Evolutionary conservation across 1,284 basidiomycete species (phyloP).

Genomic region (Sanghuangporus sanghuang): DNA sequence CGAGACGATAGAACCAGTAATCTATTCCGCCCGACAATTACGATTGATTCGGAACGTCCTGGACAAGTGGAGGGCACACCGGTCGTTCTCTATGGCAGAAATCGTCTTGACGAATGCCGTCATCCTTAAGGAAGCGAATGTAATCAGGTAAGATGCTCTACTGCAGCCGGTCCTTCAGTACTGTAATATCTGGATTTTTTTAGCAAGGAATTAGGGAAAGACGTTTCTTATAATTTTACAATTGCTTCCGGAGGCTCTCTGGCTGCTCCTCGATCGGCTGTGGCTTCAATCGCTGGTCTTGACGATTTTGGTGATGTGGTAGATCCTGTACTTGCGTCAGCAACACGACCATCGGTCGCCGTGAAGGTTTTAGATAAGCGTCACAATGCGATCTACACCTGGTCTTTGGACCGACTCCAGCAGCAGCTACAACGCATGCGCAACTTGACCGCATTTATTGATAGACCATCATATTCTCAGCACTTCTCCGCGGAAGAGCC

Average conservation of each 20-base stretch:
- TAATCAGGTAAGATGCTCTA: conserved; percentile 62
- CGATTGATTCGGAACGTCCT: conserved; percentile 76
- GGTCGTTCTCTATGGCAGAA: conserved; percentile 91
- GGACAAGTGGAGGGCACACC: conserved; percentile 79
- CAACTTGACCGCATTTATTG: conserved; percentile 88
- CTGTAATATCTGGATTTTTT: neutral
- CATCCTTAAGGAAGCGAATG: conserved; percentile 89
- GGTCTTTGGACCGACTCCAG: conserved; percentile 86
- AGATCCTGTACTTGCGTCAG: conserved; percentile 65
- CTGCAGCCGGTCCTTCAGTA: conserved; percentile 1
- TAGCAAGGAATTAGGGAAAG: conserved; percentile 81
- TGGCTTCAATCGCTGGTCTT: conserved; percentile 83
- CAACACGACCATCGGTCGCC: conserved; percentile 79
- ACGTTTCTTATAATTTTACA: conserved; percentile 89
- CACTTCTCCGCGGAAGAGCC: conserved; percentile 93
- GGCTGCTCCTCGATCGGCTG: conserved; percentile 75
- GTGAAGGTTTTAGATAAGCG: conserved; percentile 89
- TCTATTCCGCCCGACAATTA: conserved; percentile 78
- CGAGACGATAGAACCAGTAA: conserved; percentile 66
- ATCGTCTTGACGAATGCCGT: conserved; percentile 82
- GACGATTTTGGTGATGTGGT: conserved; percentile 93
- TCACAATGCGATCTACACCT: conserved; percentile 82
- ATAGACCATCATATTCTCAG: conserved; percentile 86
- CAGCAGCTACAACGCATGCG: conserved; percentile 92
- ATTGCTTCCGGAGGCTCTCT: conserved; percentile 81